These are phyloP conservation scores for Trichophyton simii DNA, from an alignment of 2,329 filamentous ascomycete genomes.

Conservation along the genomic window DNA sequence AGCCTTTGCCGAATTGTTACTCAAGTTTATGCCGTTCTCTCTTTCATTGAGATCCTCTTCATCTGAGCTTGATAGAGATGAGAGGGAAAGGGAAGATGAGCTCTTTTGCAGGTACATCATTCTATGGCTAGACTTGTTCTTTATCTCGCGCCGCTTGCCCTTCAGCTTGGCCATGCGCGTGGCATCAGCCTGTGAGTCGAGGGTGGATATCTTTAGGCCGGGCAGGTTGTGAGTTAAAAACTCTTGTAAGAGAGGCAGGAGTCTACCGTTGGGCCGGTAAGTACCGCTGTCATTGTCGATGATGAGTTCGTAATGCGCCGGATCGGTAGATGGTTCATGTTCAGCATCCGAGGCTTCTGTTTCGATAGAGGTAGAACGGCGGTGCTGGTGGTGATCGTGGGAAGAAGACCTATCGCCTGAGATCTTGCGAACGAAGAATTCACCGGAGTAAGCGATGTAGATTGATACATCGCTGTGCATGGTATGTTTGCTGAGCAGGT, in stretches of 20 bases:
- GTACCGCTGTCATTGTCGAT: conserved; percentile 96
- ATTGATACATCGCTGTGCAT: conserved; percentile 91
- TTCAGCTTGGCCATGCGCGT: conserved; percentile 64
- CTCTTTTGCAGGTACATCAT: conserved; percentile 42
- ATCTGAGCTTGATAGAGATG: conserved; percentile 42
- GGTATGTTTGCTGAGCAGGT: conserved; percentile 85
- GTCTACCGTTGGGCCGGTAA: conserved; percentile 70
- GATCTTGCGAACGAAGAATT: conserved; percentile 68
- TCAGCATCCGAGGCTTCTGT: conserved; percentile 23
- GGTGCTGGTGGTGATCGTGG: background rate
- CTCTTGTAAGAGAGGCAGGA: conserved; percentile 56
- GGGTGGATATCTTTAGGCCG: conserved; percentile 57
- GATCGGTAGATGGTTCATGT: conserved; percentile 42
- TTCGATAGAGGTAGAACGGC: background rate
- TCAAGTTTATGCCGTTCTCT: background rate
- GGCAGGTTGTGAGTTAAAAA: conserved; percentile 65
- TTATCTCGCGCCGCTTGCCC: conserved; percentile 57
- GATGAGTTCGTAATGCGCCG: conserved; percentile 61
- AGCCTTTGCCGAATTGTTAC: background rate
- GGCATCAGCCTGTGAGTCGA: conserved; percentile 62
- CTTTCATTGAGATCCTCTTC: conserved; percentile 43
- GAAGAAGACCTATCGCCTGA: conserved; percentile 29
- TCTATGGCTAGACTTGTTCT: conserved; percentile 49
- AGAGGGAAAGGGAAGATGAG: conserved; percentile 28
- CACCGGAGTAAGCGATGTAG: conserved; percentile 83